Base-by-base conservation (phyloP, 331 rosid genomes). In the Malus hybrid region DNA sequence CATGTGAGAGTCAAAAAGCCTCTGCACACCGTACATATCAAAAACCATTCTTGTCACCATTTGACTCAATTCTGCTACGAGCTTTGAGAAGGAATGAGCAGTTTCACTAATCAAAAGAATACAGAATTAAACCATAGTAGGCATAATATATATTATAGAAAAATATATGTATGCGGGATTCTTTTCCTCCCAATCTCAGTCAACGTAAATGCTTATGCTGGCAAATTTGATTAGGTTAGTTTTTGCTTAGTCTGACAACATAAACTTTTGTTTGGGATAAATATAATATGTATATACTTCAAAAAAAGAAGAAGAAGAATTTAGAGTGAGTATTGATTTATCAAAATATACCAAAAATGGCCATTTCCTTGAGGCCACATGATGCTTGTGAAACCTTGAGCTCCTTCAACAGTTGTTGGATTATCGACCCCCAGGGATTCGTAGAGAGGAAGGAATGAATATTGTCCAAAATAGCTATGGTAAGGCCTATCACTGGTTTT, bases 281-380 rank as follows among this genome's bases (percentile, higher is more conserved):
- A 36, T 36, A 6, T 28, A 28, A 28, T 31, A 31, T 31, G 5
- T 31, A 31, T 31, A 31, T 31, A 31, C 32, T 36, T 2, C 10
- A 6, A 28, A 28, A 28, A 28, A 28, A 33, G 5, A 5, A 39
- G 7, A 39, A 39, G 9, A 3, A 3, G 1, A 42, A 42, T 10
- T 42, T 42, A 42, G 46, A 10, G 46, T 42, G 46, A 39, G 46
- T 42, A 42, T 42, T 42, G 13, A 10, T 42, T 42, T 2, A 42
- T 42, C 46, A 42, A 10, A 1, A 10, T 10, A 11, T 31, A 81
- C 79, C 69, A 10, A 42, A 81, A 81, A 52, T 7, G 11, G 28
- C 59, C 60, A 55, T 81, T 73, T 65, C 81, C 79, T 3, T 32
- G 7, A 29, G 76, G 79, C 79, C 81, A 81, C 81, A 81, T 81